Evolutionary conservation across 345 rosid genomes (phyloP), one percentile per base, ranked within the genome.

Genomic region (Arabis alpina): DNA sequence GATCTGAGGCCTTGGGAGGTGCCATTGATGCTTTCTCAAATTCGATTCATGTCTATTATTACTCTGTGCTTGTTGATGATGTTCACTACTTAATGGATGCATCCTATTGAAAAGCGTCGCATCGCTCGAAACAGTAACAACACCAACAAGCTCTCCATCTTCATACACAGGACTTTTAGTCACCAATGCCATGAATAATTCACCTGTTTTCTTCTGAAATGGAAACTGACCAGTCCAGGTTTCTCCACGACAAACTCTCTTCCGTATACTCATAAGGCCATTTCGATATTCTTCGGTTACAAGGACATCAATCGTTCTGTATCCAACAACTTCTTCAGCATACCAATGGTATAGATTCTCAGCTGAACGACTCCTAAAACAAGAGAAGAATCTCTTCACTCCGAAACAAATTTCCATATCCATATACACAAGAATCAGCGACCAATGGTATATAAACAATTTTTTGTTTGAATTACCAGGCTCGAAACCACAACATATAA

Each of bases 141-240:
- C 61, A 56, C 97, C 94, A 70, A 64, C 82, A 39, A 91, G 84
- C 80, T 82, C 82, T 52, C 91, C 91, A 6, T 63, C 81, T 70
- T 87, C 89, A 15, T 86, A 88, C 4, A 91, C 51, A 2, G 84
- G 89, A 70, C 82, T 87, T 53, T 83, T 93, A 62, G 92, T 85
- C 80, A 82, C 82, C 71, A 85, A 32, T 0, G 89, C 97, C 88
- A 83, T 86, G 64, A 93, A 87, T 0, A 74, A 48, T 58, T 91
- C 87, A 51, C 97, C 96, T 0, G 89, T 80, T 70, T 72, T 84
- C 80, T 81, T 86, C 86, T 70, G 88, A 52, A 86, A 80, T 28
- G 96, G 98, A 61, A 93, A 88, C 84, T 76, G 97, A 61, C 96
- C 97, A 14, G 92, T 85, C 98, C 97, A 91, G 40, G 87, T 77